phyloP scores from a whole-genome alignment of 2,329 filamentous ascomycete genomes.

The Nemania diffusa region DNA sequence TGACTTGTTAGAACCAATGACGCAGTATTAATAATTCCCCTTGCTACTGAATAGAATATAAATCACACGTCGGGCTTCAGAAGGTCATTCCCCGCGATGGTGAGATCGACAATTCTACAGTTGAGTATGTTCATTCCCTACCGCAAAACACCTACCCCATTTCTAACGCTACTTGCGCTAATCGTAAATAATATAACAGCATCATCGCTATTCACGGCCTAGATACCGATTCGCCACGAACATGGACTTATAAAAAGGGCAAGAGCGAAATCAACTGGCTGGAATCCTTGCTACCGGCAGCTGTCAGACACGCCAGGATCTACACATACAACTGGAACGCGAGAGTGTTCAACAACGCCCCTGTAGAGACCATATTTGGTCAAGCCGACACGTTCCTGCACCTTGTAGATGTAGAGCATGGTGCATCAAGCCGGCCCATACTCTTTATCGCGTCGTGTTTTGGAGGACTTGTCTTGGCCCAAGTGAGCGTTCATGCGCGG shows the following conservation, averaged over 20 bases:
- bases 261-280: slow-evolving; percentile 37
- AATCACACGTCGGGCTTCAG: not conserved
- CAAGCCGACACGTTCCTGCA: slow-evolving; percentile 38
- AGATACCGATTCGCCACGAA: slow-evolving; percentile 40
- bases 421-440: slow-evolving; percentile 31
- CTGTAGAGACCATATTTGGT: slow-evolving; percentile 36
- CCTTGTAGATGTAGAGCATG: slow-evolving; percentile 28
- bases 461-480: slow-evolving; percentile 37
- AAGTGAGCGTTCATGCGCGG: slow-evolving; percentile 6
- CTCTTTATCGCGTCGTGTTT: slow-evolving; percentile 43
- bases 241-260: slow-evolving; percentile 37
- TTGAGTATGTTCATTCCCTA: not conserved
- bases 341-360: slow-evolving; percentile 33
- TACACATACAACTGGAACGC: slow-evolving; percentile 42
- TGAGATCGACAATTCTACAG: not conserved
- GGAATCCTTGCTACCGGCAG: slow-evolving; percentile 37
- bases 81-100: not conserved
- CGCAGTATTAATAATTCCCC: too few relatives aligned
- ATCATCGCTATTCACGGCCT: slow-evolving; percentile 44
- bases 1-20: too few relatives aligned
- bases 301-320: slow-evolving; percentile 35
- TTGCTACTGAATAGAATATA: not conserved
- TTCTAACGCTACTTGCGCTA: too few relatives aligned
- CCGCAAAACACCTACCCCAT: too few relatives aligned
- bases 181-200: slow-evolving; percentile 12